Evolutionary conservation across 2,329 filamentous ascomycete genomes (phyloP).

Genomic region (Aspergillus fumigatiaffinis): DNA sequence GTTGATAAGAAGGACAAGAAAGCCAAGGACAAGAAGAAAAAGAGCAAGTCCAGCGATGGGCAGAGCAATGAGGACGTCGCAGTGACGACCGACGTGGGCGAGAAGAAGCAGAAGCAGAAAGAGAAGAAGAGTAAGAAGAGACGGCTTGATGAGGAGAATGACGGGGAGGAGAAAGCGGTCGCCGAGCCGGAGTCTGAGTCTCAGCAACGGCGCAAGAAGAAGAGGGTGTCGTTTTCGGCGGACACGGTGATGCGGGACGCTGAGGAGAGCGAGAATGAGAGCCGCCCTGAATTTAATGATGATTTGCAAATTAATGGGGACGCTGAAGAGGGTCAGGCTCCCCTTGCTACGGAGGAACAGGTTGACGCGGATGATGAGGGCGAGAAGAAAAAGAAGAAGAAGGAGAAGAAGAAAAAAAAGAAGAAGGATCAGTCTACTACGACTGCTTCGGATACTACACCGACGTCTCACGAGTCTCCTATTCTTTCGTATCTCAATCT

Average conservation of each 20-base stretch:
- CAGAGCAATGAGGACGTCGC: neutral
- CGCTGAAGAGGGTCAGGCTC: constrained; percentile 26
- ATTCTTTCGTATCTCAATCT: constrained; percentile 73
- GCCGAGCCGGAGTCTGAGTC: neutral
- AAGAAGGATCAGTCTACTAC: constrained; percentile 11
- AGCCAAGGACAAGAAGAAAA: neutral
- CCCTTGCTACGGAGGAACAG: constrained; percentile 14
- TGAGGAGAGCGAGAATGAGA: neutral
- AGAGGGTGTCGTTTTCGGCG: constrained; percentile 62
- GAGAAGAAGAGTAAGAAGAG: constrained; percentile 9
- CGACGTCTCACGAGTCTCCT: constrained; percentile 39
- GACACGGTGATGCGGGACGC: constrained; percentile 57
- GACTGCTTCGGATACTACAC: constrained; percentile 6
- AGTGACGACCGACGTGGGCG: neutral
- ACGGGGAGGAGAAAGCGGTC: constrained; percentile 8
- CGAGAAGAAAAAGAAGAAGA: constrained; percentile 30
- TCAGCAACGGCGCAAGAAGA: constrained; percentile 32
- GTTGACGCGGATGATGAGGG: constrained; percentile 24
- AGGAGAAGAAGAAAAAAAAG: constrained; percentile 26
- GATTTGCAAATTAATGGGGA: constrained; percentile 34
- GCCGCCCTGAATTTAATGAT: neutral
- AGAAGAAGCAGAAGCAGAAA: constrained; percentile 3
- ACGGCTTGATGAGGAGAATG: constrained; percentile 15
- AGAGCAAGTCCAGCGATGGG: neutral
- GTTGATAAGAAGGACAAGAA: neutral